Conservation (phyloP, 176 grass and related monocot genomes). For the Lolium perenne region DNA sequence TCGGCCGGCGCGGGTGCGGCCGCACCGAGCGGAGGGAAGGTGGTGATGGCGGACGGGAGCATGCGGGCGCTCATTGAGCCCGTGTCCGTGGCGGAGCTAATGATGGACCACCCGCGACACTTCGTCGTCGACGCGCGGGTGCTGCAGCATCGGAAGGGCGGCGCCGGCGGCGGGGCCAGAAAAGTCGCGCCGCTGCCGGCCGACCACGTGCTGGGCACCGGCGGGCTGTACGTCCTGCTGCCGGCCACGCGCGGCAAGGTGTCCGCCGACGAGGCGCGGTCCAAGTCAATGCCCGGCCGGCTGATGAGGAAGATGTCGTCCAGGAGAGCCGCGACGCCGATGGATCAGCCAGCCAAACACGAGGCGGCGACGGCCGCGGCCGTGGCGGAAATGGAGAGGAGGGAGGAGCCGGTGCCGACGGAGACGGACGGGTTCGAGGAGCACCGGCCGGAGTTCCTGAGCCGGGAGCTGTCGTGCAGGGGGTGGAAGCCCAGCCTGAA, state of each 20-base stretch:
- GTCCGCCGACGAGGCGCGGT: conserved; percentile 66
- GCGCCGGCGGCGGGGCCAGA: not conserved
- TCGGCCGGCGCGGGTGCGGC: conserved; percentile 38
- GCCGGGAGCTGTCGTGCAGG: conserved; percentile 74
- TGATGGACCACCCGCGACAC: conserved; percentile 91
- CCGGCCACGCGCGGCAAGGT: conserved; percentile 72
- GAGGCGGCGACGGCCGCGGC: too few species aligned
- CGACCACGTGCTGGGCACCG: conserved; percentile 75
- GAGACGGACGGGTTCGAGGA: conserved; percentile 51
- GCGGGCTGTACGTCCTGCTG: conserved; percentile 74
- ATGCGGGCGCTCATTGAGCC: conserved; percentile 64
- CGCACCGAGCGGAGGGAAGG: conserved; percentile 50
- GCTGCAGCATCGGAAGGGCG: conserved; percentile 10
- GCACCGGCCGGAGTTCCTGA: conserved; percentile 64
- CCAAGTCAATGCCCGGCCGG: conserved; percentile 51
- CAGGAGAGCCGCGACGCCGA: conserved; percentile 12
- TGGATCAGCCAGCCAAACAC: not conserved
- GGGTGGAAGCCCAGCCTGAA: conserved; percentile 87
- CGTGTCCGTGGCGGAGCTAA: conserved; percentile 85
- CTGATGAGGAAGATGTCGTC: conserved; percentile 48
- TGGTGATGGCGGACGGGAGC: conserved; percentile 82
- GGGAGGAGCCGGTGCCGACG: not conserved
- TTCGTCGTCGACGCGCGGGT: conserved; percentile 82
- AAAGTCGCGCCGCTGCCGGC: conserved; percentile 75
- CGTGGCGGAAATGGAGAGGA: conserved; percentile 31